Evolutionary conservation across 2,329 filamentous ascomycete genomes (phyloP).

Genomic region (Lomentospora prolificans): DNA sequence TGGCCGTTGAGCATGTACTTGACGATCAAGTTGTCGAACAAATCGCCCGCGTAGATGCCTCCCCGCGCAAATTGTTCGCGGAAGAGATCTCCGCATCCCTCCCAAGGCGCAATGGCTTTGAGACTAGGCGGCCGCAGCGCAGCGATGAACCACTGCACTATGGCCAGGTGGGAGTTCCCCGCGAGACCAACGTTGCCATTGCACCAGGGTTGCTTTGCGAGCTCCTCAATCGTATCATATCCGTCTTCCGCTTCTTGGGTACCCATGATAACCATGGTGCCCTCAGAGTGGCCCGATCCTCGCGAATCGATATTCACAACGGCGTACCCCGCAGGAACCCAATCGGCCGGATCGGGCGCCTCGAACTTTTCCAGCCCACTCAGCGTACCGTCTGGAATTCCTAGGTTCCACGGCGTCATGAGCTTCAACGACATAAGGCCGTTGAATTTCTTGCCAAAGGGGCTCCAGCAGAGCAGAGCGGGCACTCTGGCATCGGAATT

Average conservation of each 20-base stretch:
- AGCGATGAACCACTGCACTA: conserved; percentile 16
- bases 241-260: conserved; percentile 16
- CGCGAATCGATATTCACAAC: conserved; percentile 20
- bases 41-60: conserved; percentile 11
- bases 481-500: conserved; percentile 24
- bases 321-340: conserved; percentile 19
- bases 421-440: conserved; percentile 24
- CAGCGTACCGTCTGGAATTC: conserved; percentile 19
- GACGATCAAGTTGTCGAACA: conserved; percentile 11
- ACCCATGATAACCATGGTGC: conserved; percentile 16
- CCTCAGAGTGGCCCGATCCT: conserved; percentile 18
- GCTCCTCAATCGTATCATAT: conserved; percentile 17
- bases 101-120: conserved; percentile 25
- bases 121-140: conserved; percentile 13
- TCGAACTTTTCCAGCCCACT: conserved; percentile 20
- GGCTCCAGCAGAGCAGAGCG: conserved; percentile 32
- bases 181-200: conserved; percentile 18
- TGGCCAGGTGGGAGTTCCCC: conserved; percentile 18
- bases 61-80: conserved; percentile 17
- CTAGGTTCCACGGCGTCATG: conserved; percentile 27
- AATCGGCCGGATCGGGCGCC: conserved; percentile 20
- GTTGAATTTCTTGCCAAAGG: conserved; percentile 34
- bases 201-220: conserved; percentile 17
- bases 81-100: conserved; percentile 23
- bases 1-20: conserved; percentile 14